Conservation (phyloP, 768 basidiomycete genomes). For the Phallus indusiatus region DNA sequence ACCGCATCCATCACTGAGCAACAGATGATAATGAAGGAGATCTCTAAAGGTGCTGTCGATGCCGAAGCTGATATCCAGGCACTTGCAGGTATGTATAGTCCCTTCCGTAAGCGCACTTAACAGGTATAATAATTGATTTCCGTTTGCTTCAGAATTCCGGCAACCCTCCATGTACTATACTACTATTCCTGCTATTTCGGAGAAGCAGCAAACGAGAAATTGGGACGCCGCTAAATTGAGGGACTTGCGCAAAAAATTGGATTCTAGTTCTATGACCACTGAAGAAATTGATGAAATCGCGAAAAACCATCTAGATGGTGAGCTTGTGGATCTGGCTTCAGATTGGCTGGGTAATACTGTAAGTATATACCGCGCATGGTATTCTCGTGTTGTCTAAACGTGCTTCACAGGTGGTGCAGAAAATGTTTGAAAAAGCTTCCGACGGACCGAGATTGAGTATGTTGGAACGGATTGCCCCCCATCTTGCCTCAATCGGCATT, state of each 20-base stretch:
- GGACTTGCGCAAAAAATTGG: slow-evolving; percentile 88
- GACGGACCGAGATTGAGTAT: slow-evolving; percentile 70
- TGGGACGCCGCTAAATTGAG: slow-evolving; percentile 93
- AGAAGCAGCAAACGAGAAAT: slow-evolving; percentile 73
- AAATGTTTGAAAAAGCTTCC: slow-evolving; percentile 88
- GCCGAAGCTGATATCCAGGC: slow-evolving; percentile 80
- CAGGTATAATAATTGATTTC: not conserved
- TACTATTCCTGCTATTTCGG: slow-evolving; percentile 83
- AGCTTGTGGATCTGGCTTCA: slow-evolving; percentile 89
- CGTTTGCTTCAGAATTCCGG: slow-evolving; percentile 60
- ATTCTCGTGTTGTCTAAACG: not conserved
- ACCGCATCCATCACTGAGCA: slow-evolving; percentile 77
- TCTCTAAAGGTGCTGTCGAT: slow-evolving; percentile 66
- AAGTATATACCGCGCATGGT: slow-evolving; percentile 15
- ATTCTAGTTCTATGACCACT: slow-evolving; percentile 73
- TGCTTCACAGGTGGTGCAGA: slow-evolving; percentile 74
- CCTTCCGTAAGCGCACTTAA: not conserved
- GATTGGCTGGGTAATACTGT: slow-evolving; percentile 99
- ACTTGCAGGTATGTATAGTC: slow-evolving; percentile 70
- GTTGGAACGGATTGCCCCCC: slow-evolving; percentile 88
- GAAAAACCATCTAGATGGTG: slow-evolving; percentile 84
- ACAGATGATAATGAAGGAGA: slow-evolving; percentile 94
- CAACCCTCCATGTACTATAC: slow-evolving; percentile 95
- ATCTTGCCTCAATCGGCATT: slow-evolving; percentile 94
- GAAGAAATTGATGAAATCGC: slow-evolving; percentile 90